A percentile compares a stretch with the other conserved stretches of the same genome.
Evolutionary conservation across 345 rosid species (phyloP).

Genomic region (Lenwebbia sp.): DNA sequence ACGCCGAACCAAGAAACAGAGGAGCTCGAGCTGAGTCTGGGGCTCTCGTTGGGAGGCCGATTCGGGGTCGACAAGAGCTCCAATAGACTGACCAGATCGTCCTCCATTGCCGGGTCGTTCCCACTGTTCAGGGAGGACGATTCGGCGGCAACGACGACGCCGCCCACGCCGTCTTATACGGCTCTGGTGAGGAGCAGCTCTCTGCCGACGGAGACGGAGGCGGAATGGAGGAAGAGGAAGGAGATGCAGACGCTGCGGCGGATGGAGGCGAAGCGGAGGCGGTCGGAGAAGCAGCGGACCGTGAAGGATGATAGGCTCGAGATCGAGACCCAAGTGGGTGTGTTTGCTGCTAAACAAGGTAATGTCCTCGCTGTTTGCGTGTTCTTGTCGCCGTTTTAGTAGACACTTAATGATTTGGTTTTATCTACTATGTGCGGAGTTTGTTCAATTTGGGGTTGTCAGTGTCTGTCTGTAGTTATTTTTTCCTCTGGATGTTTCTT

Average conservation of each 20-base stretch:
- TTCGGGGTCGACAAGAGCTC: slow-evolving; percentile 77
- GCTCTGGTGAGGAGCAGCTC: slow-evolving; percentile 65
- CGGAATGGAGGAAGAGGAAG: slow-evolving; percentile 89
- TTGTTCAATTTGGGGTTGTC: neutral
- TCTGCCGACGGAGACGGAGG: slow-evolving; percentile 80
- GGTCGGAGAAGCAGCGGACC: slow-evolving; percentile 76
- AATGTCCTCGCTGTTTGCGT: neutral
- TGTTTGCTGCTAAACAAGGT: neutral
- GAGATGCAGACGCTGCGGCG: slow-evolving; percentile 75
- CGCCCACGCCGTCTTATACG: slow-evolving; percentile 25
- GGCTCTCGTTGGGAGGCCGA: slow-evolving; percentile 76
- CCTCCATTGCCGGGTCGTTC: slow-evolving; percentile 54
- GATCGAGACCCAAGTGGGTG: neutral
- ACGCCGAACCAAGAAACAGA: slow-evolving; percentile 16
- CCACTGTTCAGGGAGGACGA: slow-evolving; percentile 30
- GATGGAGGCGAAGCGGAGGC: slow-evolving; percentile 80
- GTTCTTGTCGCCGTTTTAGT: neutral
- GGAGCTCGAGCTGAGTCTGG: slow-evolving; percentile 74
- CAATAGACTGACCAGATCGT: slow-evolving; percentile 48
- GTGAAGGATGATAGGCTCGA: slow-evolving; percentile 1
- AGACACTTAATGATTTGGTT: neutral
- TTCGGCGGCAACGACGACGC: neutral
- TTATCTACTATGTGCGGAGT: neutral
- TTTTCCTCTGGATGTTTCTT: neutral
- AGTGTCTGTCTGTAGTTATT: neutral